Evolutionary conservation across 106 monocot species (phyloP), one percentile per base, ranked within the genome.

Genomic region (Dioscorea dumetorum): DNA sequence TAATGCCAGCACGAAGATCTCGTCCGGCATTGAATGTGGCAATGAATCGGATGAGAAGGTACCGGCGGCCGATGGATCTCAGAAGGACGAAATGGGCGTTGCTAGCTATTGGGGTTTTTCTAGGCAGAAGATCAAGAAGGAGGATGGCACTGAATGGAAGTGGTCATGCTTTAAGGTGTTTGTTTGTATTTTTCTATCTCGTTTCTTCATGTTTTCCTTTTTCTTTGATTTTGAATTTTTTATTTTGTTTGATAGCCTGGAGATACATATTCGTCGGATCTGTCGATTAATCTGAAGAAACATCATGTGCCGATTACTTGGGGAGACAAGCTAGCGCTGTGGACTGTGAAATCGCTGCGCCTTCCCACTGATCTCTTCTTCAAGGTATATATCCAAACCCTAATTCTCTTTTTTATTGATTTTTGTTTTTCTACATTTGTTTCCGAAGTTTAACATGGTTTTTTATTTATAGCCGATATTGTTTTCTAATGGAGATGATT

Each of bases 91-190:
- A 62, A 75, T 74, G 77, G 69, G 50, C n/a, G 70, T 73, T 64
- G 66, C 50, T 33, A 76, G 87, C 60, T 94, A 94, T 41, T 94
- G 94, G 94, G 90, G 94, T 15, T 66, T 90, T 3, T 19, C 66
- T 48, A 68, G 76, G 15, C 9, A 77, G 16, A 90, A 70, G 74
- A 58, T 87, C 54, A 62, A 59, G 32, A 90, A 74, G 69, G 76
- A 76, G 52, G 94, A 94, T 60, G 94, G 94, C 18, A 65, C 82
- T 32, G 72, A 82, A 58, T 94, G 94, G 94, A 80, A 74, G 67
- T 94, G 94, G 94, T 69, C 82, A 5, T 87, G 87, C 58, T 94
- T 94, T 70, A 80, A 61, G 77, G 90, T 90, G 51, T 24, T 41
- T 56, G 1, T 49, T 66, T 12, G 17, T 5, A 0, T 49, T 22